Base-by-base conservation (phyloP, 208 protist genomes). In the Leishmania lainsoni region DNA sequence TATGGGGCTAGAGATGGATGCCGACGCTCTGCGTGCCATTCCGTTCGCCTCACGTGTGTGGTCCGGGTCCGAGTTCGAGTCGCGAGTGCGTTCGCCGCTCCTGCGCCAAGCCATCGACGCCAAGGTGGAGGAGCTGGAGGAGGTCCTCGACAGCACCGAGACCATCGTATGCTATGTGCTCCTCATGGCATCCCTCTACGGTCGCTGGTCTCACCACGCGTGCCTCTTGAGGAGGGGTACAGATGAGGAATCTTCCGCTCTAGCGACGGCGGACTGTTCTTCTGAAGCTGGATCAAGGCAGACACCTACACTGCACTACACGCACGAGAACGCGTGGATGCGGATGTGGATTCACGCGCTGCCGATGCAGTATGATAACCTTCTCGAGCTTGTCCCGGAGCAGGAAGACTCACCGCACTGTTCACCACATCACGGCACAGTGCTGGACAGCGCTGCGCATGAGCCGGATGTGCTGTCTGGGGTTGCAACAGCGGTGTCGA, bases 101-200 rank as follows among this genome's bases (percentile, higher is more conserved):
- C 49, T 83, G 59, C 79, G 70, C 39, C 26, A 49, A 42, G 26
- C 61, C 35, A 78, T 95, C 51, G 29, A 54, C 29, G 68, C 32
- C 49, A 84, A 91, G 58, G 86, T 88, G 49, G 75, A 71, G 61
- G 78, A 90, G 74, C 83, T 95, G 26, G 73, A 81, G 42, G 35
- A 29, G 65, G 61, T 51, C 16, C 84, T 96, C 26, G 87, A 89
- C 39, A 90, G 86, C 51, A 88, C 89, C 20, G 89, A 94, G 73
- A 92, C 89, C n/a, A 92, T 97, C 69, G 86, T 91, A 59, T 92
- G 87, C 81, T 94, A 93, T 83, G 70, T 97, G 49, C 52, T 94
- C 42, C 78, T 97, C 20, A 83, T 90, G 78, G 92, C 91, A 16
- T 42, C 84, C 5, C 81, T 93, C 54, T 84, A 90, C 59, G 88